A percentile compares a stretch with the other conserved stretches of the same genome.
phyloP scores from a whole-genome alignment of 1,139 yeast genomes.

The Yamadazyma spencermartinsiae region DNA sequence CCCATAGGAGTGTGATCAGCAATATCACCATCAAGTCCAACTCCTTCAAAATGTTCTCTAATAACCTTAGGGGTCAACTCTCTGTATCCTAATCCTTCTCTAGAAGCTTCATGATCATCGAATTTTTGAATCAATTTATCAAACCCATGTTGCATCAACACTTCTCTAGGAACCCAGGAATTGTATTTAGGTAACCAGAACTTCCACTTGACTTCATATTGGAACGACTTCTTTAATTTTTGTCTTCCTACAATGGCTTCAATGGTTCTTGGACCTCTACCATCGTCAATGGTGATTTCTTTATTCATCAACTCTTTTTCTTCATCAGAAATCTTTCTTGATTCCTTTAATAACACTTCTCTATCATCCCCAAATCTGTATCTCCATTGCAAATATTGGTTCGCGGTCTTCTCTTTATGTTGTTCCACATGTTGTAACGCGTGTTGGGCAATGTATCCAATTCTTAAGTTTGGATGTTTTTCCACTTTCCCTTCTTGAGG shows the following conservation, averaged over 20 bases:
- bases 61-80: constrained; percentile 89
- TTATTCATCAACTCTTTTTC: constrained; percentile 80
- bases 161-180: constrained; percentile 89
- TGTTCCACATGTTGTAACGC: constrained; percentile 96
- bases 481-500: constrained; percentile 90
- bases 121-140: constrained; percentile 86
- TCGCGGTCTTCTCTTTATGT: constrained; percentile 97
- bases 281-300: constrained; percentile 80
- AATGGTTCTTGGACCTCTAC: constrained; percentile 82
- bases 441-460: constrained; percentile 98
- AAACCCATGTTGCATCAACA: constrained; percentile 77
- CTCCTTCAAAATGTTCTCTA: constrained; percentile 94
- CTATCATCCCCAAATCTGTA: constrained; percentile 97
- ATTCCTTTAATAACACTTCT: constrained; percentile 90
- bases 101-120: constrained; percentile 97
- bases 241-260: constrained; percentile 98
- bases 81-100: constrained; percentile 98
- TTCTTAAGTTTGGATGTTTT: constrained; percentile 96
- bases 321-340: constrained; percentile 82
- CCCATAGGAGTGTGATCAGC: constrained; percentile 98
- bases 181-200: constrained; percentile 90
- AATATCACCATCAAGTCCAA: constrained; percentile 95
- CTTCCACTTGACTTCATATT: constrained; percentile 95
- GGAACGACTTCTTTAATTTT: constrained; percentile 93
- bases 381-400: constrained; percentile 98